A percentile compares a stretch with the other conserved stretches of the same genome.
Conservation (phyloP, 225 moss, liverwort and hornwort species). For the Ulota crispa region DNA sequence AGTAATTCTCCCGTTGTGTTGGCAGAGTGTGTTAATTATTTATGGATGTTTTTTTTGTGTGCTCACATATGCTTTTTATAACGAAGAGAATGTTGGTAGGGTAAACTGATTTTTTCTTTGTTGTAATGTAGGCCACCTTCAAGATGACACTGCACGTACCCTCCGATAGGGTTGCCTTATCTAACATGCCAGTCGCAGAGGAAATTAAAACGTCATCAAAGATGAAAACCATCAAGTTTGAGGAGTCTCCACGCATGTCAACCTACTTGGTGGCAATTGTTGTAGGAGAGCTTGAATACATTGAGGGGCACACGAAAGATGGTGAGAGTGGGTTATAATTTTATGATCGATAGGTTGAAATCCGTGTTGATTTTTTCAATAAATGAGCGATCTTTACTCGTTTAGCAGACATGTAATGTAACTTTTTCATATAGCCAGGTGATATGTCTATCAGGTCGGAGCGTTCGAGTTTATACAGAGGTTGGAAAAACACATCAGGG, state of each 20-base stretch:
- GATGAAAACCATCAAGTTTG: slow-evolving; percentile 59
- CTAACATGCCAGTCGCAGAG: slow-evolving; percentile 69
- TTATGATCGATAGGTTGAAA: background rate
- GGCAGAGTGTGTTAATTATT: background rate
- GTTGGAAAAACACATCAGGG: slow-evolving; percentile 70
- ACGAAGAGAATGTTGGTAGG: slow-evolving; percentile 9
- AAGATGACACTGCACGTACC: slow-evolving; percentile 73
- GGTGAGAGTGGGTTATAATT: slow-evolving; percentile 40
- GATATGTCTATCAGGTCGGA: slow-evolving; percentile 42
- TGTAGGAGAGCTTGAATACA: slow-evolving; percentile 71
- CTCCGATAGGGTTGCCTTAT: slow-evolving; percentile 62
- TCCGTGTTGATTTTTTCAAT: background rate
- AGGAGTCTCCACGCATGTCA: slow-evolving; percentile 80
- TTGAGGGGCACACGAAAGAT: slow-evolving; percentile 60
- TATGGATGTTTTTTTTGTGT: background rate
- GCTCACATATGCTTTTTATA: background rate
- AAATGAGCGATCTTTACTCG: background rate
- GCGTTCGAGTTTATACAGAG: slow-evolving; percentile 69
- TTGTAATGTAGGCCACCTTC: slow-evolving; percentile 61
- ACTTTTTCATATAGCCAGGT: slow-evolving; percentile 6
- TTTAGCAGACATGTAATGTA: background rate
- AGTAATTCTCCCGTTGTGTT: background rate
- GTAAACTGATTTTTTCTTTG: slow-evolving; percentile 6
- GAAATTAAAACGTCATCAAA: slow-evolving; percentile 36
- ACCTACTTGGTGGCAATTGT: slow-evolving; percentile 73